Percentiles rank a stretch among this genome's conserved stretches.
These are phyloP conservation scores for Brachypodium distachyon DNA, from an alignment of 202 grass and related monocot genomes.

Conservation along the genomic window DNA sequence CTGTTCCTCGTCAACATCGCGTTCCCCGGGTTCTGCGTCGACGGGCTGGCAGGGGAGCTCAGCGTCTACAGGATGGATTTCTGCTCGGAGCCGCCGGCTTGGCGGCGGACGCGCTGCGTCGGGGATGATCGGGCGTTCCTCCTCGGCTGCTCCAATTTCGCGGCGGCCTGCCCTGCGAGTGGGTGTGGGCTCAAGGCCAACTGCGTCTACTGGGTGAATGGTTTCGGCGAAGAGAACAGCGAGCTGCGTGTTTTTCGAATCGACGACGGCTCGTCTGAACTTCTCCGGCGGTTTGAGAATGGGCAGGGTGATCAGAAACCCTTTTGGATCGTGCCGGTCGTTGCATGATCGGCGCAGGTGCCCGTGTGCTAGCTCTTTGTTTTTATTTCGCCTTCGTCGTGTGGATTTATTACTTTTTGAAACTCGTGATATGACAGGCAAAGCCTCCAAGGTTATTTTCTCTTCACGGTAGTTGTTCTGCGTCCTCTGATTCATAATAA, in stretches of 20 bases:
- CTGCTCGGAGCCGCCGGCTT: background rate
- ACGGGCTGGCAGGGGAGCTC: background rate
- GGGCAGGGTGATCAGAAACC: background rate
- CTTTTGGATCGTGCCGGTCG: background rate
- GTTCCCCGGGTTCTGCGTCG: background rate
- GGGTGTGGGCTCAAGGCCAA: background rate
- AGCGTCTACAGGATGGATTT: background rate
- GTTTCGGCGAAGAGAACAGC: background rate
- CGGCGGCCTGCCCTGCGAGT: background rate
- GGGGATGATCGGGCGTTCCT: background rate
- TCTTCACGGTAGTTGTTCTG: too few relatives aligned
- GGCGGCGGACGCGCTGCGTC: background rate
- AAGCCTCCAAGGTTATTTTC: too few relatives aligned
- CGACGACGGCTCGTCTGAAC: background rate
- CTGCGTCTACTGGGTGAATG: background rate
- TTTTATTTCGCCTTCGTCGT: background rate
- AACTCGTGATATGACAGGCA: background rate
- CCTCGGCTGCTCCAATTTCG: background rate
- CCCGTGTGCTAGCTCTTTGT: too few relatives aligned
- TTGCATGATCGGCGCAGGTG: background rate
- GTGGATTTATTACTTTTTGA: background rate
- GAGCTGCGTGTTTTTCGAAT: background rate
- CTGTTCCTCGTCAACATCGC: background rate
- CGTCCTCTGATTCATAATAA: too few relatives aligned
- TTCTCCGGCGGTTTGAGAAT: background rate